phyloP scores from a whole-genome alignment of 2,329 filamentous ascomycete species.

The Chrysoporthe deuterocubensis region DNA sequence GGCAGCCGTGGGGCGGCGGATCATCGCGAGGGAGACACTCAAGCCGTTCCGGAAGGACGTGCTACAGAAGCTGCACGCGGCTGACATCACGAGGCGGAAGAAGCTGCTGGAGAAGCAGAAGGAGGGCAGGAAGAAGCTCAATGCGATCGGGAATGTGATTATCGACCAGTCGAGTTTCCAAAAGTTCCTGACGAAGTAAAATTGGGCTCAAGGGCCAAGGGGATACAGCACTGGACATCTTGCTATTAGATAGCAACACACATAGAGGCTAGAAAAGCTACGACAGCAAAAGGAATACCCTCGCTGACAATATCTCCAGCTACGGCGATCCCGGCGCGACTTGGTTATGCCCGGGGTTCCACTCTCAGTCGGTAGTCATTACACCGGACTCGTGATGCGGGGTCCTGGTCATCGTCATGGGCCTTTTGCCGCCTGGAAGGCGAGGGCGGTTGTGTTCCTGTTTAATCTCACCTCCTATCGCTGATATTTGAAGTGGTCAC shows the following conservation, averaged over 20 bases:
- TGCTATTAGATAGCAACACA: not conserved
- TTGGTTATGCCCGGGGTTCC: not conserved
- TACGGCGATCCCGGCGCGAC: not conserved
- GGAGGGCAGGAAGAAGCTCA: slow-evolving; percentile 85
- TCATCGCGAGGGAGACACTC: slow-evolving; percentile 90
- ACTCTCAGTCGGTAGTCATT: slow-evolving; percentile 3
- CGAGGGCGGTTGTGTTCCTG: too few relatives aligned
- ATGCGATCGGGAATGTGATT: slow-evolving; percentile 85
- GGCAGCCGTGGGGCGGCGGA: slow-evolving; percentile 78
- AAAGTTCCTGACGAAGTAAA: slow-evolving; percentile 81
- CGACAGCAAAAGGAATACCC: not conserved
- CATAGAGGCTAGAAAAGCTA: not conserved
- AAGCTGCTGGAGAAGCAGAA: slow-evolving; percentile 98
- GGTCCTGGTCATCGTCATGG: not conserved
- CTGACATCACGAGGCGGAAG: slow-evolving; percentile 78
- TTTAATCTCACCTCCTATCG: too few relatives aligned
- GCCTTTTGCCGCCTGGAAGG: too few relatives aligned
- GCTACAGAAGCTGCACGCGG: slow-evolving; percentile 87
- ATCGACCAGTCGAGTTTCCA: slow-evolving; percentile 97
- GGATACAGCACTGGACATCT: not conserved
- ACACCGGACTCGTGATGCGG: slow-evolving; percentile 11
- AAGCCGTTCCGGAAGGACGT: slow-evolving; percentile 98
- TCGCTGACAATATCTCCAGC: not conserved
- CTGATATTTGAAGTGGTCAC: too few relatives aligned
- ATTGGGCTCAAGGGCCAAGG: not conserved